Base-by-base conservation (phyloP, 75 land plant species). In the Selaginella tamariscina region DNA sequence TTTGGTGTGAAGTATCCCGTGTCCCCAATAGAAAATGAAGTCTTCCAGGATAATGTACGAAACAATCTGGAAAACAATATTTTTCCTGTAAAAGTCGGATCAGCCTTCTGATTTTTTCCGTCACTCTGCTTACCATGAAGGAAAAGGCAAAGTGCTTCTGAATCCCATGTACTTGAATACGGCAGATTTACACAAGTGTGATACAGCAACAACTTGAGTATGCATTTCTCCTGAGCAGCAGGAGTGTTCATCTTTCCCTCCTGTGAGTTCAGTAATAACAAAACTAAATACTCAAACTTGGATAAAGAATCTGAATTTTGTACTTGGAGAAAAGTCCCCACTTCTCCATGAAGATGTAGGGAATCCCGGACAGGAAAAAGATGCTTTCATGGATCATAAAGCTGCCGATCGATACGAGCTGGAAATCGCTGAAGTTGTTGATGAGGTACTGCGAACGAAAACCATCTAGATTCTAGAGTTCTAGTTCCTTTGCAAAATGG, bases 11-110 rank as follows among this genome's bases (percentile, higher is more conserved):
- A 91, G 74, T 62, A 88, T 59, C 67, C 99, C 72, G 66, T 95
- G 97, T 23, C 99, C 99, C 99, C 99, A 95, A 62, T 95, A 91
- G 77, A 95, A 95, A 13, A 95, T 80, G 79, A 95, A 95, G 77
- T 95, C 99, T 74, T 95, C 99, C 64, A 95, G 54, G 64, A 95
- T 88, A 68, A 95, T 91, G 83, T 91, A 95, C 29, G 80, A 91
- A 24, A 91, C 20, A 39, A 91, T 88, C 70, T 95, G 99, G 2
- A 86, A 71, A 91, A 77, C 27, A 84, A 84, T 90, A 56, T 84
- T 88, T 92, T 96, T 95, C 79, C 76, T 84, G 11, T 55, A 69
- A 32, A 72, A 33, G 49, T 5, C 5, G 15, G 49, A 5, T 15
- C 5, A 39, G 5, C 49, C 49, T 39, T 39, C 15, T 39, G 49